These are phyloP conservation scores for Helotiales sp. DNA, from an alignment of 2,329 filamentous ascomycete genomes.

Conservation along the genomic window DNA sequence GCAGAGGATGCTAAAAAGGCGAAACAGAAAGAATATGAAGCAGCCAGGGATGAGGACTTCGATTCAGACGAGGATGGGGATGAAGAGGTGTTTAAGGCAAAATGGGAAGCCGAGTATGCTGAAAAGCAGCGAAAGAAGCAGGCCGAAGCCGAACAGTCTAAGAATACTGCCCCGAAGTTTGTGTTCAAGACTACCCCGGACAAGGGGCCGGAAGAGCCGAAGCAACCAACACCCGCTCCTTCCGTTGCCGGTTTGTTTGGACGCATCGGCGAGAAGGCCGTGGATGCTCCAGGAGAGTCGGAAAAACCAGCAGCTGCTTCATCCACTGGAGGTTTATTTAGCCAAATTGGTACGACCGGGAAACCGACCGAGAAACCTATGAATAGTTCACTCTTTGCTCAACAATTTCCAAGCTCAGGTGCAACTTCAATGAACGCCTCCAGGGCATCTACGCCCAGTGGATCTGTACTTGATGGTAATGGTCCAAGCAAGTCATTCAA, in stretches of 20 bases:
- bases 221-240: no score
- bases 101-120: slow-evolving; percentile 18
- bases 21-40: not conserved
- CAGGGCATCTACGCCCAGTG: slow-evolving; percentile 29
- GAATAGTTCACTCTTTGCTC: slow-evolving; percentile 20
- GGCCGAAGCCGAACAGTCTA: slow-evolving; percentile 24
- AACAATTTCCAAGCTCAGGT: slow-evolving; percentile 35
- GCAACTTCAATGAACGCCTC: slow-evolving; percentile 28
- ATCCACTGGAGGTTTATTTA: no score
- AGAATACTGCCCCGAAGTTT: slow-evolving; percentile 19
- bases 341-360: not conserved
- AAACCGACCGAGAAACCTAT: not conserved
- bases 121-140: no score
- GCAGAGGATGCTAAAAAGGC: not conserved
- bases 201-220: no score
- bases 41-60: slow-evolving; percentile 30
- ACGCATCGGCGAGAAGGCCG: no score
- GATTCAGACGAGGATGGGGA: slow-evolving; percentile 34
- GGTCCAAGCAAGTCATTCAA: slow-evolving; percentile 21
- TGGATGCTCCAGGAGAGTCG: no score
- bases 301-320: no score
- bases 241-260: no score
- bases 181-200: slow-evolving; percentile 10
- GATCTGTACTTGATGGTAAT: slow-evolving; percentile 31
- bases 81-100: slow-evolving; percentile 26